A percentile compares a stretch with the other conserved stretches of the same genome.
These are phyloP conservation scores for Arthrinium phaeospermum DNA, from an alignment of 2,329 filamentous ascomycete genomes.

Conservation along the genomic window DNA sequence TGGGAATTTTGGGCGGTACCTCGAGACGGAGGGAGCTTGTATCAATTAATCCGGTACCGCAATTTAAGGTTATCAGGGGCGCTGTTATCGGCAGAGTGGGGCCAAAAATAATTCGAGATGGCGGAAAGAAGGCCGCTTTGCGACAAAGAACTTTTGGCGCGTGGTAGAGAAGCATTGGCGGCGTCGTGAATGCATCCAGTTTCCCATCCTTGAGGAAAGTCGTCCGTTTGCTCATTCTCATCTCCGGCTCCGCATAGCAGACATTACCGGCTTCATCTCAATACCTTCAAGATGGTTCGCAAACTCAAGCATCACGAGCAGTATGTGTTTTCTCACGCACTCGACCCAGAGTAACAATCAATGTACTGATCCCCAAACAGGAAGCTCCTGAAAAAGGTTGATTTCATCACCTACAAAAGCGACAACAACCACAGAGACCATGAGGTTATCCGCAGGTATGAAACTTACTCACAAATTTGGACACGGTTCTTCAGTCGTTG, in stretches of 20 bases:
- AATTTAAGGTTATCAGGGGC: slow-evolving; percentile 1
- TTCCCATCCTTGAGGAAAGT: neutral
- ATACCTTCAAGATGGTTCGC: slow-evolving; percentile 74
- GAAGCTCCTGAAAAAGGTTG: slow-evolving; percentile 89
- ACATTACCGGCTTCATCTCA: neutral
- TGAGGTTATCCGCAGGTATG: slow-evolving; percentile 34
- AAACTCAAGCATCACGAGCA: slow-evolving; percentile 94
- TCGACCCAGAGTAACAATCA: neutral
- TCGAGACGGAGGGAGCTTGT: neutral
- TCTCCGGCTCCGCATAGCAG: no score
- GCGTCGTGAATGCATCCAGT: neutral
- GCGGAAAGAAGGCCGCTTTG: slow-evolving; percentile 9
- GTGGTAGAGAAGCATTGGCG: slow-evolving; percentile 1
- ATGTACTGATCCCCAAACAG: slow-evolving; percentile 45
- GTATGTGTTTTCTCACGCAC: neutral
- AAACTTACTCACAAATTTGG: neutral
- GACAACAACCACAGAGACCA: slow-evolving; percentile 88
- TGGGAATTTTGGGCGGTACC: slow-evolving; percentile 3
- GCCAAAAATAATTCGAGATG: slow-evolving; percentile 16
- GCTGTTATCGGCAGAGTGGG: neutral
- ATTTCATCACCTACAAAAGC: slow-evolving; percentile 93
- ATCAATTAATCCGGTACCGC: slow-evolving; percentile 4
- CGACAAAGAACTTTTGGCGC: slow-evolving; percentile 8
- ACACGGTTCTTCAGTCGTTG: neutral
- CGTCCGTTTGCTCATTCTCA: neutral